Conservation (phyloP, 192 early-diverging fungal genomes). For the Gonapodya sp. region DNA sequence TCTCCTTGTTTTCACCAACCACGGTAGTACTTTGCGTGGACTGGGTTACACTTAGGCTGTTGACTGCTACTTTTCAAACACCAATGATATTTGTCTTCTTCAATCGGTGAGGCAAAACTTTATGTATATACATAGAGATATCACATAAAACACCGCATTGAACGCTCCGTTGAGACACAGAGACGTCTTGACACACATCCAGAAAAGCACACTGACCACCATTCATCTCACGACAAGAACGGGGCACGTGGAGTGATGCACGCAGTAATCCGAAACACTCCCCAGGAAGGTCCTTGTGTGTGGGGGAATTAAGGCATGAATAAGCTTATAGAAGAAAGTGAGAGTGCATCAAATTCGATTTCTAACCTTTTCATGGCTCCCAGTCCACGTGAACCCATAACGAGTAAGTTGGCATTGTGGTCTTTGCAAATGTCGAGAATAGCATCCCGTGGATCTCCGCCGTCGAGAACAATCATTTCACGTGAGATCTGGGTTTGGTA, state of each 20-base stretch:
- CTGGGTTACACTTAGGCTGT: too few species aligned
- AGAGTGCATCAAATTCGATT: background rate
- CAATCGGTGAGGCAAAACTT: too few species aligned
- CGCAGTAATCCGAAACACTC: conserved; percentile 11
- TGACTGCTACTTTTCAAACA: too few species aligned
- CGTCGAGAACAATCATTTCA: background rate
- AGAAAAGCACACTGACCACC: background rate
- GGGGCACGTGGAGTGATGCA: conserved; percentile 11
- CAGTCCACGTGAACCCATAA: conserved; percentile 4
- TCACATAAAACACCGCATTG: too few species aligned
- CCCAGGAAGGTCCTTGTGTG: background rate
- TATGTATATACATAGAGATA: too few species aligned
- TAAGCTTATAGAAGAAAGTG: background rate
- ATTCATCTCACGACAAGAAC: conserved; percentile 1
- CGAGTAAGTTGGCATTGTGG: background rate
- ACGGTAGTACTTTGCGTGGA: too few species aligned
- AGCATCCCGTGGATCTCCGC: background rate
- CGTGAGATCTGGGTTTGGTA: background rate
- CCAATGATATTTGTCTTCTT: too few species aligned
- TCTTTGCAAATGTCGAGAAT: background rate
- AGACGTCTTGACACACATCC: background rate
- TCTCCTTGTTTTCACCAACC: too few species aligned
- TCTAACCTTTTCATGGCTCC: conserved; percentile 8
- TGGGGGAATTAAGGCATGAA: background rate
- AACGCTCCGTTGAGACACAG: background rate